Percentiles rank a stretch among this genome's conserved stretches.
Conservation (phyloP, 2,329 filamentous ascomycete species). For the Epichloe typhina region DNA sequence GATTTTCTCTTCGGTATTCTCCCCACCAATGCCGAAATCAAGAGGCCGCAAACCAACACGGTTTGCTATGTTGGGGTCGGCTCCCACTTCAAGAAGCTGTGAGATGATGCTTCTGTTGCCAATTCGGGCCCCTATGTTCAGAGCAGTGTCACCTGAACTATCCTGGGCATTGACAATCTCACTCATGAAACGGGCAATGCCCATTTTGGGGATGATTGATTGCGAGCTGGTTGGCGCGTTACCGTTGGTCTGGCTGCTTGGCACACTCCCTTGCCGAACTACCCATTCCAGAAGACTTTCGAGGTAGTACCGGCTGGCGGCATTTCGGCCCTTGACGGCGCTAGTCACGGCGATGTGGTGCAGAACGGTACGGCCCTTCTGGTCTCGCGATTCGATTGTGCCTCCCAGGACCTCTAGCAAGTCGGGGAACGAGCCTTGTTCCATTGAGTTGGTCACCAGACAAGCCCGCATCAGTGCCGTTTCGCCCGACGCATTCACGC, state of each 20-base stretch:
- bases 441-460: constrained; percentile 85
- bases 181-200: constrained; percentile 84
- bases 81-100: constrained; percentile 90
- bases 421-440: constrained; percentile 80
- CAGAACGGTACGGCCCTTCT: constrained; percentile 78
- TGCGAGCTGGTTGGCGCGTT: constrained; percentile 27
- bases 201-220: constrained; percentile 50
- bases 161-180: constrained; percentile 96
- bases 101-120: constrained; percentile 91
- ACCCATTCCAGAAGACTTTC: constrained; percentile 92
- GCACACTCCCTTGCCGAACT: constrained; percentile 65
- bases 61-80: constrained; percentile 85
- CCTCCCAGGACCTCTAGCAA: constrained; percentile 78
- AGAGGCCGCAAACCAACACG: constrained; percentile 75
- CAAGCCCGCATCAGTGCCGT: constrained; percentile 89
- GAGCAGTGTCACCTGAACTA: constrained; percentile 83
- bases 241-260: constrained; percentile 35
- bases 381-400: constrained; percentile 82
- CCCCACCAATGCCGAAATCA: constrained; percentile 86
- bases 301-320: constrained; percentile 89
- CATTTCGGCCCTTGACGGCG: constrained; percentile 82
- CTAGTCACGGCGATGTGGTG: constrained; percentile 96
- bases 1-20: constrained; percentile 32
- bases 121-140: constrained; percentile 87
- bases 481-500: constrained; percentile 81